phyloP scores from a whole-genome alignment of 306 rosid genomes.

The barrel medic (Medicago truncatula) region MtrunA17r5.0-ANR NC_053045.1:35112001-35112500 shows the following conservation, averaged over 20 bases:
- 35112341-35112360: conserved; percentile 28
- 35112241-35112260: conserved; percentile 50
- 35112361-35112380: conserved; percentile 25
- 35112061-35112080: conserved; percentile 67
- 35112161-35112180: conserved; percentile 60
- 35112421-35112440: conserved; percentile 52
- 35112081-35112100: conserved; percentile 64
- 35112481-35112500: conserved; percentile 50
- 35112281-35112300: conserved; percentile 51
- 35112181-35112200: conserved; percentile 13
- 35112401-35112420: conserved; percentile 32
- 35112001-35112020: background rate
- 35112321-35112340: conserved; percentile 37
- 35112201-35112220: conserved; percentile 11
- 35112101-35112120: conserved; percentile 56
- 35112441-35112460: conserved; percentile 39
- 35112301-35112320: conserved; percentile 50
- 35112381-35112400: conserved; percentile 13
- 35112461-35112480: conserved; percentile 52
- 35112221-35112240: conserved; percentile 31
- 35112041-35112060: conserved; percentile 70
- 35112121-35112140: conserved; percentile 67
- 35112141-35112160: conserved; percentile 70
- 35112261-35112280: conserved; percentile 53
- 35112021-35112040: conserved; percentile 67